phyloP scores from a whole-genome alignment of 2,329 filamentous ascomycete species.

The Fonsecaea nubica region DNA sequence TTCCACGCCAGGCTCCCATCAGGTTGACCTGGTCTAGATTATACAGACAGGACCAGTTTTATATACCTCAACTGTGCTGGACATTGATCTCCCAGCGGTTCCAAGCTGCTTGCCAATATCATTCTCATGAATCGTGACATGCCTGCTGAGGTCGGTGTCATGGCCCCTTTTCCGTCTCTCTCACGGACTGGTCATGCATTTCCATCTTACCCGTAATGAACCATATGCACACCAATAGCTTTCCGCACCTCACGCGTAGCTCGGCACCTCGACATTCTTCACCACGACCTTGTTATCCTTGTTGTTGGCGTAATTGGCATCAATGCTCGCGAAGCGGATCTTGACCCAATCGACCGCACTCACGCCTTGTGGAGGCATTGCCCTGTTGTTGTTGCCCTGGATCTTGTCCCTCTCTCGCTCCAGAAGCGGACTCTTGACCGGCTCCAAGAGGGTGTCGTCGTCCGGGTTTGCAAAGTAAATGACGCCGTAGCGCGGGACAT shows the following conservation, averaged over 20 bases:
- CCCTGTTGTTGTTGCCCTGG: slow-evolving; percentile 6
- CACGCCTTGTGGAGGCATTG: slow-evolving; percentile 1
- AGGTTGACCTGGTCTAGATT: too few relatives aligned
- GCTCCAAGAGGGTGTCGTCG: slow-evolving; percentile 42
- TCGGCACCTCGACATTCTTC: slow-evolving; percentile 11
- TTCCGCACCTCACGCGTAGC: slow-evolving; percentile 42
- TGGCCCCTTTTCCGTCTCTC: not conserved
- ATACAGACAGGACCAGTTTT: too few relatives aligned
- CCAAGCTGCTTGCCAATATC: too few relatives aligned
- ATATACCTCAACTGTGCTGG: too few relatives aligned
- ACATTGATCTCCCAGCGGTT: too few relatives aligned
- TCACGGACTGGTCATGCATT: too few relatives aligned
- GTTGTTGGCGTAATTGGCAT: slow-evolving; percentile 14
- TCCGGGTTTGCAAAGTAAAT: slow-evolving; percentile 55
- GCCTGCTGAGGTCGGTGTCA: not conserved
- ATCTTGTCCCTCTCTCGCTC: slow-evolving; percentile 42
- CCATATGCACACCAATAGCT: not conserved
- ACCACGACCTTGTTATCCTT: slow-evolving; percentile 17
- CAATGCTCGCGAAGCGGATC: slow-evolving; percentile 13
- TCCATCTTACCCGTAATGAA: too few relatives aligned
- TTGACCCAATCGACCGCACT: slow-evolving; percentile 4
- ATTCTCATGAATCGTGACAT: not conserved
- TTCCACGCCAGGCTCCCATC: too few relatives aligned
- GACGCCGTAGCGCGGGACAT: slow-evolving; percentile 52
- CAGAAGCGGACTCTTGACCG: slow-evolving; percentile 45